phyloP scores from a whole-genome alignment of 1,139 yeast species.

The Lodderomyces margitis region DNA sequence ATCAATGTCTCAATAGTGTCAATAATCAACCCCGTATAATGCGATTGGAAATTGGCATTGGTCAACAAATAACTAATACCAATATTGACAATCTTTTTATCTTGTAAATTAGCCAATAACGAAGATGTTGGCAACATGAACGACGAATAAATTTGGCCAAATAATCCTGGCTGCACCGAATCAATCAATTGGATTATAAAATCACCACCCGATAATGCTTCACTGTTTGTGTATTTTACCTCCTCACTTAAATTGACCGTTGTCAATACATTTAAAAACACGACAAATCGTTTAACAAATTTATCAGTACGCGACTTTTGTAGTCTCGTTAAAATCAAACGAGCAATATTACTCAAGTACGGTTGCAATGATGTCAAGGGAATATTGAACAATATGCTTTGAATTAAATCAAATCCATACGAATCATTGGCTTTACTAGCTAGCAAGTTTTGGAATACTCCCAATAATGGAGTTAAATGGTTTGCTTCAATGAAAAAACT shows the following conservation, averaged over 20 bases:
- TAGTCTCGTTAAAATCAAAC: slow-evolving; percentile 73
- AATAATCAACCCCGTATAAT: slow-evolving; percentile 42
- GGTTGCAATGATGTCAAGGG: slow-evolving; percentile 50
- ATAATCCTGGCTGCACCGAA: slow-evolving; percentile 60
- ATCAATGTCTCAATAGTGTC: slow-evolving; percentile 54
- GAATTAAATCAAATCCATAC: slow-evolving; percentile 82
- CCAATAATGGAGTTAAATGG: slow-evolving; percentile 71
- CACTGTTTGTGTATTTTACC: slow-evolving; percentile 15
- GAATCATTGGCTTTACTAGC: slow-evolving; percentile 80
- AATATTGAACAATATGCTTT: slow-evolving; percentile 59
- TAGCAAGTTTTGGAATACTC: slow-evolving; percentile 93
- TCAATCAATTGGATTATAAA: slow-evolving; percentile 60
- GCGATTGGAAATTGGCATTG: slow-evolving; percentile 22
- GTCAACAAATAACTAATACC: slow-evolving; percentile 62
- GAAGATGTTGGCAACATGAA: slow-evolving; percentile 69
- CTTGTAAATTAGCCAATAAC: slow-evolving; percentile 64
- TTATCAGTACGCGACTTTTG: slow-evolving; percentile 81
- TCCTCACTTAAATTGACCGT: slow-evolving; percentile 34
- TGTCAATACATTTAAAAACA: slow-evolving; percentile 60
- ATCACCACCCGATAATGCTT: slow-evolving; percentile 40
- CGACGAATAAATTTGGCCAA: slow-evolving; percentile 59
- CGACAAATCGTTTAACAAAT: slow-evolving; percentile 68
- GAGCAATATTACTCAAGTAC: slow-evolving; percentile 71
- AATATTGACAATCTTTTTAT: slow-evolving; percentile 71
- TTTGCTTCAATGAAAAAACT: slow-evolving; percentile 42